Percentiles rank a stretch among this genome's conserved stretches.
Evolutionary conservation across 75 land plant species (phyloP).

Genomic region (Pseudotsuga menziesii): DNA sequence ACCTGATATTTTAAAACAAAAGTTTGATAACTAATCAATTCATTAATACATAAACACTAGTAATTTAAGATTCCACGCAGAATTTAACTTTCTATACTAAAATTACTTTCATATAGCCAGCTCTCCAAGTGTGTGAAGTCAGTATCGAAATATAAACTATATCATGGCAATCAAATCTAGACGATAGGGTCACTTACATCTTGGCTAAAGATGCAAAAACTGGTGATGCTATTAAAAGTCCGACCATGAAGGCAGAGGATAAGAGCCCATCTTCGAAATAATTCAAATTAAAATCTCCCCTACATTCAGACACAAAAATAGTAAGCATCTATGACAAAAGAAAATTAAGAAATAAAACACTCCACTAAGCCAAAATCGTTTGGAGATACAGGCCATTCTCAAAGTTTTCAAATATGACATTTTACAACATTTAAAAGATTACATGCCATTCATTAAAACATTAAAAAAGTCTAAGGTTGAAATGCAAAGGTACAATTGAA

Average conservation of each 20-base stretch:
- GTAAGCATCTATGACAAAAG: neutral
- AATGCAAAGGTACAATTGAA: neutral
- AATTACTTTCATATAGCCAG: neutral
- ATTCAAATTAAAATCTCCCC: conserved; percentile 80
- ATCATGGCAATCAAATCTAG: neutral
- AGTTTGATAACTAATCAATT: neutral
- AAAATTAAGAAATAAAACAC: neutral
- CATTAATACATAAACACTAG: neutral
- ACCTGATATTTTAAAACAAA: neutral
- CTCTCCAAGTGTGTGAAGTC: neutral
- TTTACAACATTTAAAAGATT: neutral
- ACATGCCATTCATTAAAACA: neutral
- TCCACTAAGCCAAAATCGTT: neutral
- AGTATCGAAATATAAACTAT: neutral
- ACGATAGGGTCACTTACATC: conserved; percentile 36
- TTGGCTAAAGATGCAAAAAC: conserved; percentile 92
- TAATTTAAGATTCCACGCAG: neutral
- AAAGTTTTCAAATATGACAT: neutral
- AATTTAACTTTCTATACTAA: neutral
- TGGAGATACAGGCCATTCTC: neutral
- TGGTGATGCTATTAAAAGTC: conserved; percentile 87
- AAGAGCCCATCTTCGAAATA: conserved; percentile 93
- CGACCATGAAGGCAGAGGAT: conserved; percentile 99
- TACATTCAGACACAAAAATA: conserved; percentile 16
- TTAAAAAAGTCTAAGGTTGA: neutral